Conservation (phyloP, 208 protist genomes). For the Leishmania tarentolae region DNA sequence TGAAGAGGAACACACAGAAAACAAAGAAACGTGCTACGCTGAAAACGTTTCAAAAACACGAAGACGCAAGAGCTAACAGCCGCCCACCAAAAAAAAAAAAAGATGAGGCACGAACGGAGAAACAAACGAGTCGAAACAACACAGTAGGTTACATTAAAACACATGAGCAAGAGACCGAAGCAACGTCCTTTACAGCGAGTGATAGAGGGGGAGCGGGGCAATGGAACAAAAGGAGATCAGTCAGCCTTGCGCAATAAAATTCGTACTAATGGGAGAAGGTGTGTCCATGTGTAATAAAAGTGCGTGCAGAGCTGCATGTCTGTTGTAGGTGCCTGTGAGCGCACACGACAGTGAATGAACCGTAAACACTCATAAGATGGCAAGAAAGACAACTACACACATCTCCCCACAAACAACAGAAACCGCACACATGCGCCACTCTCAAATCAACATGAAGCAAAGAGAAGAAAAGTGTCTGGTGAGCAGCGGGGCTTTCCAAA, state of each 20-base stretch:
- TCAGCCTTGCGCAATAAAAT: slow-evolving; percentile 1
- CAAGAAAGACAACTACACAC: not conserved
- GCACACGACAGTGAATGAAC: not conserved
- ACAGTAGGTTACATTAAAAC: not conserved
- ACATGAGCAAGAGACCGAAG: slow-evolving; percentile 9
- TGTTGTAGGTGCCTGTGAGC: not conserved
- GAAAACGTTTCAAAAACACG: slow-evolving; percentile 1
- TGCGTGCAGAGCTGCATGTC: not conserved
- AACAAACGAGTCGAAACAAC: slow-evolving; percentile 4
- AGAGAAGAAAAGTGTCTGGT: not conserved
- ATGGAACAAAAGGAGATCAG: slow-evolving; percentile 1
- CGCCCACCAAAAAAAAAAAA: not conserved
- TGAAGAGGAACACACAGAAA: not conserved
- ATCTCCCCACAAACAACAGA: not conserved
- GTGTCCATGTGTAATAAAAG: not conserved
- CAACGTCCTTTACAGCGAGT: slow-evolving; percentile 4
- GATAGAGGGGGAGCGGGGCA: not conserved
- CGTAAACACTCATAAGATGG: not conserved
- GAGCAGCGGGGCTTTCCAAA: not conserved
- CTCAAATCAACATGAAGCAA: not conserved
- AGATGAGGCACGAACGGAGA: not conserved
- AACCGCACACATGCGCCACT: not conserved
- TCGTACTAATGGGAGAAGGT: not conserved
- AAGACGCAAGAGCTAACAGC: not conserved
- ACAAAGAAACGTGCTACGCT: not conserved